A percentile compares a stretch with the other conserved stretches of the same genome.
Evolutionary conservation across 768 basidiomycete genomes (phyloP).

Genomic region (Chalciporus chontae): DNA sequence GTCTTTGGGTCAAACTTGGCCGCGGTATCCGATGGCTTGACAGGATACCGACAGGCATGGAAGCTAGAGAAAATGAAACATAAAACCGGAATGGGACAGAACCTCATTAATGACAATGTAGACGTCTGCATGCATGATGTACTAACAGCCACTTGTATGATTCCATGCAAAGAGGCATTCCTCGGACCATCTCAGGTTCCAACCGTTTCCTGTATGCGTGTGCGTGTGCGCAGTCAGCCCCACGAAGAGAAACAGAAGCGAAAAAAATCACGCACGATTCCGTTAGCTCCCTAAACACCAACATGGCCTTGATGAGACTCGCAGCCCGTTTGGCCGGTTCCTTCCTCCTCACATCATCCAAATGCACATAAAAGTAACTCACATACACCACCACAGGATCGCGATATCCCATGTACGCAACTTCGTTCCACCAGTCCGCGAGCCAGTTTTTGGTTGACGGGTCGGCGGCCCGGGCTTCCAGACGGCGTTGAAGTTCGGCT

Average conservation of each 20-base stretch:
- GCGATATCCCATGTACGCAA: slow-evolving; percentile 81
- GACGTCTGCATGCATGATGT: too few species aligned
- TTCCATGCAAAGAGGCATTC: slow-evolving; percentile 79
- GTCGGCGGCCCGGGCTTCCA: slow-evolving; percentile 69
- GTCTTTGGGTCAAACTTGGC: slow-evolving; percentile 68
- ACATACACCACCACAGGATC: slow-evolving; percentile 91
- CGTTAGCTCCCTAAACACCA: slow-evolving; percentile 79
- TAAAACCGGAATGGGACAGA: background rate
- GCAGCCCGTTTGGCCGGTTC: slow-evolving; percentile 74
- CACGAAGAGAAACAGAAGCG: too few species aligned
- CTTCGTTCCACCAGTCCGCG: slow-evolving; percentile 98
- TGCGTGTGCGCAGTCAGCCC: too few species aligned
- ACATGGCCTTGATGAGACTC: slow-evolving; percentile 75
- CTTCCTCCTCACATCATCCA: slow-evolving; percentile 54
- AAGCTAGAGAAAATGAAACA: slow-evolving; percentile 48
- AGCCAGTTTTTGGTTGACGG: slow-evolving; percentile 74
- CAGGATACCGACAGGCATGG: slow-evolving; percentile 89
- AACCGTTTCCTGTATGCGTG: slow-evolving; percentile 53
- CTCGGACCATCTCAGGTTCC: slow-evolving; percentile 83
- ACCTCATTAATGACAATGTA: slow-evolving; percentile 3
- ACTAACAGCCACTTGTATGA: slow-evolving; percentile 92
- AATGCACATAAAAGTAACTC: slow-evolving; percentile 93
- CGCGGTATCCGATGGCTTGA: slow-evolving; percentile 78
- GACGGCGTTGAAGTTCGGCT: slow-evolving; percentile 69
- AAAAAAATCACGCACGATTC: slow-evolving; percentile 53